These are phyloP conservation scores for Urostyla sp. DNA, from an alignment of 73 alveolate genomes.

Conservation along the genomic window DNA sequence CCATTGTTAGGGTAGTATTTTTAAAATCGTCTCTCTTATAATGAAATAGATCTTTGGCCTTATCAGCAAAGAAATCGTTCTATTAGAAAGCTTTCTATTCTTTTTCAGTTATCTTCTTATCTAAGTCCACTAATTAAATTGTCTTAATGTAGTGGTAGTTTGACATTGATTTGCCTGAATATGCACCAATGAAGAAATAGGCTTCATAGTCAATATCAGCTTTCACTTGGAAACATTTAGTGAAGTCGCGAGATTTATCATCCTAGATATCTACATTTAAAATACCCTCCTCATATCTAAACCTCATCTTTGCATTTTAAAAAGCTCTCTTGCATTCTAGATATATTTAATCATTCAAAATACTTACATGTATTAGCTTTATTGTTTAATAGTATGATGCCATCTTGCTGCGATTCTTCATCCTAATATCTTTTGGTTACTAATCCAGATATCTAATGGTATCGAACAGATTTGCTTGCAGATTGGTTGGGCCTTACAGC, in stretches of 20 bases:
- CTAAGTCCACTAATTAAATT: constrained; percentile 1
- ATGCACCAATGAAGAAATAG: constrained; percentile 32
- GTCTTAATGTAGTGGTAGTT: constrained; percentile 23
- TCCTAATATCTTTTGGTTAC: too few species aligned
- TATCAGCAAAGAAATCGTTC: neutral
- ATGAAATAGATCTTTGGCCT: neutral
- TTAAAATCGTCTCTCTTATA: neutral
- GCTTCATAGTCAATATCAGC: constrained; percentile 25
- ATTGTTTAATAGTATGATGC: neutral
- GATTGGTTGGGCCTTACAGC: neutral
- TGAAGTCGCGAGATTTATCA: neutral
- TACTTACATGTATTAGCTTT: too few species aligned
- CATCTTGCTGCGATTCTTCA: too few species aligned
- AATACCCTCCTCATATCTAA: constrained; percentile 4
- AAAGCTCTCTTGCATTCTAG: constrained; percentile 26
- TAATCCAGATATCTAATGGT: constrained; percentile 31
- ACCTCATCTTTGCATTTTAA: neutral
- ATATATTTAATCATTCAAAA: neutral
- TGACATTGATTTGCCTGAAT: constrained; percentile 30
- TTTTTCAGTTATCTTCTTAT: neutral
- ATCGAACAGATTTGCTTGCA: constrained; percentile 9
- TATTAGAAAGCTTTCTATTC: neutral
- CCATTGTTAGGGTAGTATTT: constrained; percentile 12
- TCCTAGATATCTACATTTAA: constrained; percentile 1
- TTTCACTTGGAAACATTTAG: constrained; percentile 41